Base-by-base conservation (phyloP, 2,329 filamentous ascomycete species). In the Sarocladium kiliense region DNA sequence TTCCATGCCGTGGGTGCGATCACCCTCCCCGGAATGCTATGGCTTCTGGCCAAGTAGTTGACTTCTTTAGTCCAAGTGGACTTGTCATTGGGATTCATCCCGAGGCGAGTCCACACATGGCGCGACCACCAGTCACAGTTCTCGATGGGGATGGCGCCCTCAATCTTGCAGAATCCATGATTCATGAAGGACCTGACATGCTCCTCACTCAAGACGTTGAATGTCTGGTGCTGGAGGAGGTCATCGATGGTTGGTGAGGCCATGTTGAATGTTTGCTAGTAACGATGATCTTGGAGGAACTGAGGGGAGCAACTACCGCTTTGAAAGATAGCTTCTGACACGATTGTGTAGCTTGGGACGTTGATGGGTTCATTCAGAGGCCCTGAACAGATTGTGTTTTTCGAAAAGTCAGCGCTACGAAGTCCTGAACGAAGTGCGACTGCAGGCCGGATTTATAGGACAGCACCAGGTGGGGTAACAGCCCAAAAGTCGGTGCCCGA, bases 1-100 rank as follows among this genome's bases (percentile, higher is more conserved):
- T 74, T 70, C 85, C 85, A 89, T 2, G 84, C 85, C 58, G 79
- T 80, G 0, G 86, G 86, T 0, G 85, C 81, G 60, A 88, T 83
- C 0, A 71, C 69, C 1, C 74, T 69, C 41, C 79, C 77, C 56
- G 77, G 69, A 57, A 85, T 81, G 30, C 70, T 66, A n/a, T 70
- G 72, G 68, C 86, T 84, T 25, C 69, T 71, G 0, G 84, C 84
- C 85, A 89, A 87, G 70, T 88, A 82, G 55, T 74, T 82, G 45
- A 82, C 76, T 60, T 81, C 77, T 2, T 71, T 71, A n/a, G 73
- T 76, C 86, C 86, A 89, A 30, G 86, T 89, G 2, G 76, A 74
- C 64, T 81, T 82, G 68, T 89, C 82, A 3, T 76, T 74, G 0
- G 84, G 78, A 45, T 80, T 78, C 77, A 87, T 85, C 25, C 82